These are phyloP conservation scores for Vicia villosa DNA, from an alignment of 306 rosid species.

Conservation along the genomic window DNA sequence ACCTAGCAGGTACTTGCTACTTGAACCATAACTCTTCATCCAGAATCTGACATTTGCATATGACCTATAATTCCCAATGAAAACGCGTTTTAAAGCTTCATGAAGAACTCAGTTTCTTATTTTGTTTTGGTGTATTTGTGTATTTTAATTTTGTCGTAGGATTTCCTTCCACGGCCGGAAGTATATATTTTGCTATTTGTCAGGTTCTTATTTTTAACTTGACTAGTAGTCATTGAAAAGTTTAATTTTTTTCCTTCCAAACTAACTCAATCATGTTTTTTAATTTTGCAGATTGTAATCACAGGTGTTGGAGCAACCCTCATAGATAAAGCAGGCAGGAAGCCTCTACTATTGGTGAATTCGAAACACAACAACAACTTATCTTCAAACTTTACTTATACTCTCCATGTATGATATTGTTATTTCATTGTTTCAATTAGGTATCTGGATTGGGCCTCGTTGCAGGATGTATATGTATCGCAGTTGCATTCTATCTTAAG, in stretches of 20 bases:
- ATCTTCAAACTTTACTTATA: conserved; percentile 21
- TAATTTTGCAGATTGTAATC: conserved; percentile 57
- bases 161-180: conserved; percentile 61
- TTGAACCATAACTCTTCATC: not conserved
- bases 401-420: conserved; percentile 26
- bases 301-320: conserved; percentile 65
- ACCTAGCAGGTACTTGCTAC: conserved; percentile 64
- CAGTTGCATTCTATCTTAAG: conserved; percentile 80
- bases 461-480: conserved; percentile 58
- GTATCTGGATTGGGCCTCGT: conserved; percentile 73
- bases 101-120: conserved; percentile 21
- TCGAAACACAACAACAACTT: not conserved
- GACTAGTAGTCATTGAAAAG: not conserved
- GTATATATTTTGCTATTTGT: conserved; percentile 62
- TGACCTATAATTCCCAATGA: not conserved
- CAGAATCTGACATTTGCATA: conserved; percentile 18
- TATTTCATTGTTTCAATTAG: conserved; percentile 50
- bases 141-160: conserved; percentile 48
- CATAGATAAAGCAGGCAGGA: conserved; percentile 77
- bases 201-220: conserved; percentile 58
- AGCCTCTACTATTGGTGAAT: conserved; percentile 79
- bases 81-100: not conserved
- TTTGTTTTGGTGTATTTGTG: conserved; percentile 8
- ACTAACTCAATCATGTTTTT: conserved; percentile 18
- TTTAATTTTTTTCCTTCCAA: not conserved